Evolutionary conservation across 2,329 filamentous ascomycete species (phyloP).

Genomic region (Nannizziopsis barbatae): DNA sequence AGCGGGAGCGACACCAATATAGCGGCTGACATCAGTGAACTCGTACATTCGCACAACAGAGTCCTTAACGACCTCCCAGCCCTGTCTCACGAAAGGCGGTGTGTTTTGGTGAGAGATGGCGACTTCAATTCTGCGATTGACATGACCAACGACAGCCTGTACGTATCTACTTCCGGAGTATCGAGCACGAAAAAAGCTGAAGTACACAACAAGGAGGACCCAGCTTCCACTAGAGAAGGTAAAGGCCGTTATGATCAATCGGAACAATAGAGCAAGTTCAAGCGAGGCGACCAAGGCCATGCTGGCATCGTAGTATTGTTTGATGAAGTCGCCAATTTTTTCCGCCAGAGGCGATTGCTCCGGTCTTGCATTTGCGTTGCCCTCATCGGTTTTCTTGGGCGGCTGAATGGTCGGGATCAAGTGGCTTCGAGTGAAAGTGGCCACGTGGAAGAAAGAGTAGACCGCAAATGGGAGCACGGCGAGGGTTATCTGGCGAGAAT

Average conservation of each 20-base stretch:
- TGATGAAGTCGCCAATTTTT: constrained; percentile 82
- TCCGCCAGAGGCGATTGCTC: constrained; percentile 57
- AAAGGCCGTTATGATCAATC: constrained; percentile 67
- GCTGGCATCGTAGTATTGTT: constrained; percentile 92
- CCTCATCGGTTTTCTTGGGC: constrained; percentile 44
- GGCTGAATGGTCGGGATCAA: constrained; percentile 78
- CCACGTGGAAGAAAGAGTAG: constrained; percentile 97
- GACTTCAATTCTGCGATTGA: constrained; percentile 67
- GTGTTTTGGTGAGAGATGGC: constrained; percentile 76
- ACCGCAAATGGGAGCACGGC: constrained; percentile 89
- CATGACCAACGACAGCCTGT: constrained; percentile 63
- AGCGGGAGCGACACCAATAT: constrained; percentile 43
- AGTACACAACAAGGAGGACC: constrained; percentile 78
- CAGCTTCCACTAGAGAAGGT: constrained; percentile 85
- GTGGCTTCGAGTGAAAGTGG: constrained; percentile 89
- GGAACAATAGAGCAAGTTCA: constrained; percentile 78
- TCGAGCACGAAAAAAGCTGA: constrained; percentile 80
- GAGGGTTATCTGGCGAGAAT: constrained; percentile 75
- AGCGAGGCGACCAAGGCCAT: constrained; percentile 87
- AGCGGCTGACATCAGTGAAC: constrained; percentile 65
- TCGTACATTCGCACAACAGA: constrained; percentile 62
- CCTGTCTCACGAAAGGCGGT: constrained; percentile 64
- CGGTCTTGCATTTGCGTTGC: constrained; percentile 38
- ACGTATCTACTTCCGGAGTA: constrained; percentile 86
- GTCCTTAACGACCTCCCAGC: constrained; percentile 70